Percentiles rank a stretch among this genome's conserved stretches.
These are phyloP conservation scores for Senna tora DNA, from an alignment of 306 rosid genomes.

Conservation along the genomic window DNA sequence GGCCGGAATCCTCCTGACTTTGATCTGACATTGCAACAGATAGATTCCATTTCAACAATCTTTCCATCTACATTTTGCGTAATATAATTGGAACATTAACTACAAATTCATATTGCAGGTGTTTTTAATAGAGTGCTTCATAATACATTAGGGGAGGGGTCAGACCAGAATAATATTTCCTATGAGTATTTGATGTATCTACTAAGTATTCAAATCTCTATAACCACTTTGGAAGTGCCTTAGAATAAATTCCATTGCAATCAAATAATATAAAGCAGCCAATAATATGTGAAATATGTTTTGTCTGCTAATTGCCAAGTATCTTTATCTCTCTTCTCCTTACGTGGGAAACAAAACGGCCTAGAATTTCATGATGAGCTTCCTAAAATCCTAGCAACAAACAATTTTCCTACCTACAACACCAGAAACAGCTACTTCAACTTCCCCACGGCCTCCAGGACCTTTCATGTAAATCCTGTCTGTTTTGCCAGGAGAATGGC, in stretches of 20 bases:
- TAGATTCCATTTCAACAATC: slow-evolving; percentile 41
- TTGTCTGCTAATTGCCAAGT: background rate
- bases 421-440: slow-evolving; percentile 99
- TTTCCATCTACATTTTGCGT: slow-evolving; percentile 35
- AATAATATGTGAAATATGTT: background rate
- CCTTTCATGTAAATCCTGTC: slow-evolving; percentile 98
- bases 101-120: background rate
- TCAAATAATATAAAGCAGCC: slow-evolving; percentile 24
- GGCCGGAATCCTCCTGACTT: slow-evolving; percentile 79
- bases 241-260: slow-evolving; percentile 25
- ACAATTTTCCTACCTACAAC: slow-evolving; percentile 64
- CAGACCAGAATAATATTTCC: slow-evolving; percentile 14
- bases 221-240: background rate
- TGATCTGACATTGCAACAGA: slow-evolving; percentile 69
- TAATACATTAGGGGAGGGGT: slow-evolving; percentile 28
- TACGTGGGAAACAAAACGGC: background rate
- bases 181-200: slow-evolving; percentile 22
- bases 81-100: slow-evolving; percentile 32
- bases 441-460: slow-evolving; percentile 99
- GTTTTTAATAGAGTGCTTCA: slow-evolving; percentile 24
- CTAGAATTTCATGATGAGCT: slow-evolving; percentile 33
- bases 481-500: slow-evolving; percentile 74
- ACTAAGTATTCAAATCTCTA: slow-evolving; percentile 15
- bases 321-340: background rate
- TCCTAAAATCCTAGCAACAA: slow-evolving; percentile 27